Evolutionary conservation across 2,329 filamentous ascomycete species (phyloP).

Genomic region (Didymella exigua): DNA sequence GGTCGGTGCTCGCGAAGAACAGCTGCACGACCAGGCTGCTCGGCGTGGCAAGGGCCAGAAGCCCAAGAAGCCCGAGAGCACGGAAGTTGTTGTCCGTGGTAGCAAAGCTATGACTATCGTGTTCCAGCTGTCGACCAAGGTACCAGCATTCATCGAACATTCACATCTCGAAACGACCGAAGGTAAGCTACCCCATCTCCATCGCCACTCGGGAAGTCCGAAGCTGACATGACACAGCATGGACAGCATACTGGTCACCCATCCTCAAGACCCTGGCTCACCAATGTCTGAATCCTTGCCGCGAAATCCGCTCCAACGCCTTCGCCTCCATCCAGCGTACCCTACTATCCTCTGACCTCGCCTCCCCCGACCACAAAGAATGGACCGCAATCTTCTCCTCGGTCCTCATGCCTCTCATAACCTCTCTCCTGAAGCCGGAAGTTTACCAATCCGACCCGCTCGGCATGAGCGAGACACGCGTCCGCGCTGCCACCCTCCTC

Average conservation of each 20-base stretch:
- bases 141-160: conserved; percentile 86
- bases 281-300: conserved; percentile 93
- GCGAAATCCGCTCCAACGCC: conserved; percentile 87
- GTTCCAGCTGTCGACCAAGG: conserved; percentile 78
- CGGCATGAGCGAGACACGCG: conserved; percentile 94
- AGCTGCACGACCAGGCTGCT: conserved; percentile 65
- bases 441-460: conserved; percentile 88
- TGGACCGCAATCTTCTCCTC: conserved; percentile 96
- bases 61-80: conserved; percentile 63
- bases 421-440: conserved; percentile 87
- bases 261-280: conserved; percentile 87
- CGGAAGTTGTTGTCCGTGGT: conserved; percentile 75
- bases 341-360: conserved; percentile 82
- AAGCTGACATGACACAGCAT: conserved; percentile 62
- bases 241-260: conserved; percentile 97
- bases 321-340: conserved; percentile 85
- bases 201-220: background rate
- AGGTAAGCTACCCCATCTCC: conserved; percentile 57
- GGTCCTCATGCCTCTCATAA: conserved; percentile 89
- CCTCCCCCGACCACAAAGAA: conserved; percentile 81
- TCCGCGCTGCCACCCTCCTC: conserved; percentile 86
- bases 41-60: conserved; percentile 59
- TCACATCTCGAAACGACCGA: conserved; percentile 89
- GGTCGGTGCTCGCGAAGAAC: conserved; percentile 71
- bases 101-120: conserved; percentile 82